These are phyloP conservation scores for Lachnellula occidentalis DNA, from an alignment of 2,329 filamentous ascomycete genomes.

Conservation along the genomic window DNA sequence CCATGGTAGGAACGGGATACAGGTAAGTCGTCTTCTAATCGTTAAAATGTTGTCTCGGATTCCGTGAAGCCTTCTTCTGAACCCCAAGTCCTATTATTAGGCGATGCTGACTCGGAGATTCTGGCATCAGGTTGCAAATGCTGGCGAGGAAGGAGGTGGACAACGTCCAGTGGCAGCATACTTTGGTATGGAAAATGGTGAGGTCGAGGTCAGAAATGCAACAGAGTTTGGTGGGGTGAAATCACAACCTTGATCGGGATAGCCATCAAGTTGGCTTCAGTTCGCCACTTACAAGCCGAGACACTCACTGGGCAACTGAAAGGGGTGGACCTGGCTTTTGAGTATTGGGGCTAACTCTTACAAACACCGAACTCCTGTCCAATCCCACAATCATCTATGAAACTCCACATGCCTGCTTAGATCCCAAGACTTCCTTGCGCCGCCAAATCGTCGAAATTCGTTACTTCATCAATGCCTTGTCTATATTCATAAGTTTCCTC, in stretches of 20 bases:
- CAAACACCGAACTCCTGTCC: no score
- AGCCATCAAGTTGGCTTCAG: neutral
- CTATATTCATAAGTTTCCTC: neutral
- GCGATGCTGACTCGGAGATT: no score
- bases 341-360: no score
- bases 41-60: no score
- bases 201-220: slow-evolving; percentile 50
- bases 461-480: neutral
- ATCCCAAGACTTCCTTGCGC: neutral
- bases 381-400: neutral
- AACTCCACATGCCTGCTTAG: neutral
- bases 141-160: slow-evolving; percentile 58
- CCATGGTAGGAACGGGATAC: slow-evolving; percentile 65
- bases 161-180: slow-evolving; percentile 93
- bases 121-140: slow-evolving; percentile 52
- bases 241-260: slow-evolving; percentile 19
- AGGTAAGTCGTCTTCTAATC: no score
- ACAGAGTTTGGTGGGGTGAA: slow-evolving; percentile 27
- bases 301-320: no score
- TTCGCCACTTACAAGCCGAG: no score
- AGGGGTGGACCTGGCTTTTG: no score
- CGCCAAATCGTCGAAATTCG: neutral
- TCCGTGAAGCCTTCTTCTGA: no score
- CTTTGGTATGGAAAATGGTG: slow-evolving; percentile 82
- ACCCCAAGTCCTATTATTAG: no score